Evolutionary conservation across 306 rosid species (phyloP), one percentile per base, ranked within the genome.

Genomic region (Comarum palustre): DNA sequence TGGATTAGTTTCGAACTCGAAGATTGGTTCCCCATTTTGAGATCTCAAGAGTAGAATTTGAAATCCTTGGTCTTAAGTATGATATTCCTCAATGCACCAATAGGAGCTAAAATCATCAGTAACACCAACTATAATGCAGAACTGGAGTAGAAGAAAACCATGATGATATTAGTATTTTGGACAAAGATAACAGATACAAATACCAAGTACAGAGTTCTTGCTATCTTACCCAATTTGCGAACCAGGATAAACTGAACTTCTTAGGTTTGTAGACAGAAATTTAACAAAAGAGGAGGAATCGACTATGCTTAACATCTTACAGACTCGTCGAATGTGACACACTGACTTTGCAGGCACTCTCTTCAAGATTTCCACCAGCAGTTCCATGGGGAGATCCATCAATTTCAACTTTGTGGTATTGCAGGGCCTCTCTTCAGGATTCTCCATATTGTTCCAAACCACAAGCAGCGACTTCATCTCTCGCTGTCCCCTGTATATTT

Each of bases 201-300:
- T 16, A 32, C 36, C 10, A 34, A 5, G 19, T 15, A 19, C 2
- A 11, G 14, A 6, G 17, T 42, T 27, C 60, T 51, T 10, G 43
- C 9, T 12, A 24, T 31, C 68, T 55, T 73, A 83, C 86, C 81
- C 86, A 79, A 69, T 83, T 79, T 15, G 70, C 16, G 8, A 47
- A 72, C 86, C 86, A 83, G 22, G 86, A 83, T 39, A 83, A 39
- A 71, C 84, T 27, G 5, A 43, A 83, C 8, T 59, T 79, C 46
- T 63, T 83, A 10, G 84, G 84, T 60, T 83, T 83, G 52, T 22
- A 60, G 52, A 79, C 63, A 69, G 11, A 31, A 14, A n/a, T 14
- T 31, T 12, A 45, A 45, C 50, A 45, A 45, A 45, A 45, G 50
- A 45, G 50, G 50, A 19, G 17, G 19, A 45, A 19, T 45, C 50